Percentiles rank a stretch among this genome's conserved stretches.
Evolutionary conservation across 2,329 filamentous ascomycete species (phyloP).

Genomic region (Rutstroemia sp.): DNA sequence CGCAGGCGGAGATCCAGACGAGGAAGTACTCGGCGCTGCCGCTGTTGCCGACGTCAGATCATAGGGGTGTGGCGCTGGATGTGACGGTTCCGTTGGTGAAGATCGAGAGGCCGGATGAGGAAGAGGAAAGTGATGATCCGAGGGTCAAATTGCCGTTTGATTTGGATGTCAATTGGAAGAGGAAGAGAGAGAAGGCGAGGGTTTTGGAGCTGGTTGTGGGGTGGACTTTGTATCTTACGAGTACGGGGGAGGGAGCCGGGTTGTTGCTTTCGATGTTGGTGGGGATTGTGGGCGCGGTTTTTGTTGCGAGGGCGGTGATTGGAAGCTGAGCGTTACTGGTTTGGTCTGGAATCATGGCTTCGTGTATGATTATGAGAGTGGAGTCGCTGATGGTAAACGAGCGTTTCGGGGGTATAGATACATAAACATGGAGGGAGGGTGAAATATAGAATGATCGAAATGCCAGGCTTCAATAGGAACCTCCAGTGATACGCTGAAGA

Average conservation of each 20-base stretch:
- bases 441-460: too few species aligned
- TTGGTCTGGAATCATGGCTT: not conserved
- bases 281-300: constrained; percentile 25
- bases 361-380: not conserved
- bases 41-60: constrained; percentile 76
- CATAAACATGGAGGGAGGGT: too few species aligned
- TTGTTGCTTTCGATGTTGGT: constrained; percentile 23
- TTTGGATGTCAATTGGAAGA: constrained; percentile 49
- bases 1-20: constrained; percentile 43
- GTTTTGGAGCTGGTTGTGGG: constrained; percentile 54
- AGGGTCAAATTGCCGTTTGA: constrained; percentile 45
- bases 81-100: constrained; percentile 52
- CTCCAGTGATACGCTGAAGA: too few species aligned
- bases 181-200: constrained; percentile 44
- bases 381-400: too few species aligned
- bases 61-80: constrained; percentile 73
- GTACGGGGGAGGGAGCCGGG: constrained; percentile 27
- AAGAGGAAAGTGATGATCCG: constrained; percentile 30
- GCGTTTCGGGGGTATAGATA: too few species aligned
- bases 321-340: not conserved
- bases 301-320: constrained; percentile 18
- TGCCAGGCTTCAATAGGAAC: too few species aligned
- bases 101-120: constrained; percentile 15
- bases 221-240: constrained; percentile 37
- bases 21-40: constrained; percentile 67